Percentiles rank a stretch among this genome's conserved stretches.
phyloP scores from a whole-genome alignment of 2,329 filamentous ascomycete species.

The Fusarium sp. region DNA sequence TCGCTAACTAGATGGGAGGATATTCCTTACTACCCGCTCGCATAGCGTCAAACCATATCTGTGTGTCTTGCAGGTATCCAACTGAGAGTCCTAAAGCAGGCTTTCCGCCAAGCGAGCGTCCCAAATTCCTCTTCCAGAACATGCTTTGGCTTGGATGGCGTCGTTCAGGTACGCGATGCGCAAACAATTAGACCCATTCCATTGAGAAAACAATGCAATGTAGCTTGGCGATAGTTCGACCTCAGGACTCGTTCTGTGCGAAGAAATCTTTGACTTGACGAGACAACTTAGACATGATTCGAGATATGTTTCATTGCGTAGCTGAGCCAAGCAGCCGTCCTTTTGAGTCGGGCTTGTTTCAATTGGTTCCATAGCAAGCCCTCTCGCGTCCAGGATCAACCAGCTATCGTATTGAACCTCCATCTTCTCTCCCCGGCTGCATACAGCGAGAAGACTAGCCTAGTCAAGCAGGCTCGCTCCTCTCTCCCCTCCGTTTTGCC shows the following conservation, averaged over 20 bases:
- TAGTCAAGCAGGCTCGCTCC: conserved; percentile 23
- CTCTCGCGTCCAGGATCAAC: conserved; percentile 19
- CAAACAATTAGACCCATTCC: neutral
- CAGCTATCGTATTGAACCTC: conserved; percentile 15
- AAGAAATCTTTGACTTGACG: neutral
- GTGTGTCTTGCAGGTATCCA: conserved; percentile 18
- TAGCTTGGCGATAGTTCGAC: conserved; percentile 2
- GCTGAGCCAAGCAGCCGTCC: conserved; percentile 12
- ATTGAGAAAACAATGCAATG: neutral
- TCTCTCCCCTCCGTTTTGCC: neutral
- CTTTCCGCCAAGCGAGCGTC: neutral
- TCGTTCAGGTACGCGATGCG: neutral
- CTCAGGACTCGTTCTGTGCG: neutral
- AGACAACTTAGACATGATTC: conserved; percentile 5
- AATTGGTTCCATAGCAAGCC: conserved; percentile 31
- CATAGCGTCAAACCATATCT: conserved; percentile 7
- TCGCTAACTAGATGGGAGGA: conserved; percentile 4
- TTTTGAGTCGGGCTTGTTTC: conserved; percentile 36
- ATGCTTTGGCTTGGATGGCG: neutral
- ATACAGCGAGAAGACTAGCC: conserved; percentile 10
- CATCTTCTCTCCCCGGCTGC: neutral
- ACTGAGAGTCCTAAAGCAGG: neutral
- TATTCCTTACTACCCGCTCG: conserved; percentile 18
- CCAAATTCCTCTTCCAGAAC: neutral
- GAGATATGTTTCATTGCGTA: conserved; percentile 20